A percentile compares a stretch with the other conserved stretches of the same genome.
Evolutionary conservation across 1,139 yeast genomes (phyloP).

Genomic region (Pichia sp.): DNA sequence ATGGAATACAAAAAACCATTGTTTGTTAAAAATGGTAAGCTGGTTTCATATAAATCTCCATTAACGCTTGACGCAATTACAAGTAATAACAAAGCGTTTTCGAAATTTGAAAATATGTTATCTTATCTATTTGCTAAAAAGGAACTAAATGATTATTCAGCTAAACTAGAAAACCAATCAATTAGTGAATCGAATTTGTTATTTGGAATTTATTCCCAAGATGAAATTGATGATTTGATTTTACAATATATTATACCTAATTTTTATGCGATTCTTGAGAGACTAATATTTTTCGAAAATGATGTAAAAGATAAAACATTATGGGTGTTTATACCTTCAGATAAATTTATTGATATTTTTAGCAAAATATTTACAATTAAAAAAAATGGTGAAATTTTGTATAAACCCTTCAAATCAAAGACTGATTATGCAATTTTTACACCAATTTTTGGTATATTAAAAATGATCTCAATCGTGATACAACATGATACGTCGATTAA

Average conservation of each 20-base stretch:
- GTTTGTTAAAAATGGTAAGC: conserved; percentile 13
- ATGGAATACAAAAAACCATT: conserved; percentile 8
- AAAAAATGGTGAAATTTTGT: background rate
- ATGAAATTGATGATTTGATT: conserved; percentile 9
- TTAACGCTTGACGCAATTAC: conserved; percentile 4
- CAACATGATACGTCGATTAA: background rate
- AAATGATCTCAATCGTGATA: background rate
- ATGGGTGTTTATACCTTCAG: conserved; percentile 10
- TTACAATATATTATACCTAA: conserved; percentile 10
- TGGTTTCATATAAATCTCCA: conserved; percentile 8
- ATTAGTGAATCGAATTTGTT: conserved; percentile 1
- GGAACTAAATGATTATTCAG: conserved; percentile 3
- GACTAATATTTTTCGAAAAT: conserved; percentile 14
- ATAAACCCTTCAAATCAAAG: conserved; percentile 1
- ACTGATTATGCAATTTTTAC: conserved; percentile 10
- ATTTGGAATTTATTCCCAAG: conserved; percentile 1
- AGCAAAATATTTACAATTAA: background rate
- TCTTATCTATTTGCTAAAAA: conserved; percentile 6
- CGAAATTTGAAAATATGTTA: conserved; percentile 7
- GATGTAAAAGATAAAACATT: conserved; percentile 13
- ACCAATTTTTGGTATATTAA: conserved; percentile 1
- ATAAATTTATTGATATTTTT: conserved; percentile 5
- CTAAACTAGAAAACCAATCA: background rate
- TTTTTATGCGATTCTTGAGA: conserved; percentile 17
- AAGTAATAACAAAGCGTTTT: conserved; percentile 5